Evolutionary conservation across 768 basidiomycete species (phyloP), one percentile per base, ranked within the genome.

Genomic region (Tremella yokohamensis): DNA sequence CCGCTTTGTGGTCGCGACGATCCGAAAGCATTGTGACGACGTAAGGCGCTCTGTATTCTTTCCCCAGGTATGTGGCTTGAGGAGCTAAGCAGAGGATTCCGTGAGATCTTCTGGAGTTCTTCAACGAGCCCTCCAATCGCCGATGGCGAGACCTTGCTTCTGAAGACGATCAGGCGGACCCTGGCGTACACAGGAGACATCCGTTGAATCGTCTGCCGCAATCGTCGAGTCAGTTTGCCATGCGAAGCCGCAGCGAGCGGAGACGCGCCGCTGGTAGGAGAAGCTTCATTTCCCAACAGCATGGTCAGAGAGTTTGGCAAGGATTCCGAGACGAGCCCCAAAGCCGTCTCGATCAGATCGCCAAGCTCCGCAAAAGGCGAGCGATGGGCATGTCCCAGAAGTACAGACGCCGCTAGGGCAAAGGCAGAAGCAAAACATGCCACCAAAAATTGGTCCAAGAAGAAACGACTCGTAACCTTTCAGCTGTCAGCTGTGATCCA

Each of bases 1-100:
- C 45, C n/a, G 51, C 16, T 38, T 6, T 24, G 38, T 3, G 51
- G 12, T 34, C 22, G 34, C 25, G 24, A 52, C 2, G 11, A 6
- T 15, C 37, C 51, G 16, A 19, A n/a, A 13, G 60, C 38, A 29
- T 53, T 51, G 18, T 56, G 48, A 3, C 22, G n/a, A 18, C 42
- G 42, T 8, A 73, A 49, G 9, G 72, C 72, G 2, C 60, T 62
- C 53, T 57, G 52, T 13, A 73, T 70, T 18, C 72, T 40, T 52
- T 68, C 69, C 4, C 72, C 72, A 0, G 72, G 68, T 0, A 65
- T 58, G 60, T 73, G 72, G 48, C 63, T 65, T 1, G 62, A 59
- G 12, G 61, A 60, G 1, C 67, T 67, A 9, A 73, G 57, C n/a
- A 73, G 45, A 8, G 69, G 72, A 44, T 73, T 73, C 7, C 69